Evolutionary conservation across 2,329 filamentous ascomycete species (phyloP).

Genomic region (Fusarium anthophilum): DNA sequence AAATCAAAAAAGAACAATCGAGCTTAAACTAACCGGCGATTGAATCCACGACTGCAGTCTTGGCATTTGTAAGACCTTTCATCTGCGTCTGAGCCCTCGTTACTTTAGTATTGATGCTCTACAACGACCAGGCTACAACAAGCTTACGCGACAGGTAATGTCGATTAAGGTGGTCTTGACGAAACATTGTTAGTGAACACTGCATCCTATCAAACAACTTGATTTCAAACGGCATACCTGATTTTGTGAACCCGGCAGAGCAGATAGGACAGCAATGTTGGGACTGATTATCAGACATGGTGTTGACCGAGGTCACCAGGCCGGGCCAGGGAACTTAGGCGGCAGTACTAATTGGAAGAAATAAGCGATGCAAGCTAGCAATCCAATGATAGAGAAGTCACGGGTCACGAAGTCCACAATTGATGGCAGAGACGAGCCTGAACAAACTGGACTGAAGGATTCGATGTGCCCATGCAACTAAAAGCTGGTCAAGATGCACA

Average conservation of each 20-base stretch:
- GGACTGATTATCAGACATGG: neutral
- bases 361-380: neutral
- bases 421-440: neutral
- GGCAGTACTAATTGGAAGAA: neutral
- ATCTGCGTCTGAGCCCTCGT: neutral
- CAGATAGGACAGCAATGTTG: neutral
- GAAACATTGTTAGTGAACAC: neutral
- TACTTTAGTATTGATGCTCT: neutral
- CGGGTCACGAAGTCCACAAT: no score
- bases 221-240: neutral
- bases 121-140: neutral
- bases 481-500: neutral
- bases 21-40: neutral
- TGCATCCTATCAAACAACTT: neutral
- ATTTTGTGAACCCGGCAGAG: neutral
- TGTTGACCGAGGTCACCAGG: neutral
- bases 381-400: neutral
- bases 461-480: neutral
- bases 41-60: slow-evolving; percentile 6
- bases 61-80: neutral
- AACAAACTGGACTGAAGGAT: neutral
- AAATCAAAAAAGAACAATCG: neutral
- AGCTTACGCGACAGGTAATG: neutral
- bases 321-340: neutral
- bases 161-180: neutral